Conservation (phyloP, 2,329 filamentous ascomycete species). For the Fusarium begoniae region DNA sequence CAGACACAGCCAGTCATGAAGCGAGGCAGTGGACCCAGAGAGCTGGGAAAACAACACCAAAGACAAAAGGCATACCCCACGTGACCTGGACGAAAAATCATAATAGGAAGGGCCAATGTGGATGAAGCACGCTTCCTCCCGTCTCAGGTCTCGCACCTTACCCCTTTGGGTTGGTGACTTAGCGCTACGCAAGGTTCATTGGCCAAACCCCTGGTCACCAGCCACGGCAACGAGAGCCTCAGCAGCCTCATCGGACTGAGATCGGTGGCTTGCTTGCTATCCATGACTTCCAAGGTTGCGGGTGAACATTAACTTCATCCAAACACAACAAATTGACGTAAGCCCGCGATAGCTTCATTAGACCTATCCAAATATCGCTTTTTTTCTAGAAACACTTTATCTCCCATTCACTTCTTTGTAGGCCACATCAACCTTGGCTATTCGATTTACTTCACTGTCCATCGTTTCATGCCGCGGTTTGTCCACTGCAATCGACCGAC, state of each 20-base stretch:
- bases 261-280: constrained; percentile 32
- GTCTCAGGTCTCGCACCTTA: constrained; percentile 7
- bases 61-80: neutral
- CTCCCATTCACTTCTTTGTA: neutral
- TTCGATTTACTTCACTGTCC: neutral
- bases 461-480: constrained; percentile 38
- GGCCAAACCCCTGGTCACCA: constrained; percentile 24
- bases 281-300: constrained; percentile 13
- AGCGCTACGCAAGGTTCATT: constrained; percentile 6
- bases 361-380: neutral
- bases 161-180: neutral
- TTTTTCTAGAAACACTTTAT: neutral
- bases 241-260: constrained; percentile 36
- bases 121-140: constrained; percentile 30
- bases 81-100: constrained; percentile 1
- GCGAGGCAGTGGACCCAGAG: too few relatives aligned
- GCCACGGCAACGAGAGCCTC: constrained; percentile 40
- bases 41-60: neutral
- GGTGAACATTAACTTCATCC: constrained; percentile 23
- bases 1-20: too few relatives aligned
- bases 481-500: constrained; percentile 39
- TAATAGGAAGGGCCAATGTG: neutral
- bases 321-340: constrained; percentile 21
- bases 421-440: neutral
- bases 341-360: constrained; percentile 29